phyloP scores from a whole-genome alignment of 441 rosid species.

The Bruguiera hainesii region DNA sequence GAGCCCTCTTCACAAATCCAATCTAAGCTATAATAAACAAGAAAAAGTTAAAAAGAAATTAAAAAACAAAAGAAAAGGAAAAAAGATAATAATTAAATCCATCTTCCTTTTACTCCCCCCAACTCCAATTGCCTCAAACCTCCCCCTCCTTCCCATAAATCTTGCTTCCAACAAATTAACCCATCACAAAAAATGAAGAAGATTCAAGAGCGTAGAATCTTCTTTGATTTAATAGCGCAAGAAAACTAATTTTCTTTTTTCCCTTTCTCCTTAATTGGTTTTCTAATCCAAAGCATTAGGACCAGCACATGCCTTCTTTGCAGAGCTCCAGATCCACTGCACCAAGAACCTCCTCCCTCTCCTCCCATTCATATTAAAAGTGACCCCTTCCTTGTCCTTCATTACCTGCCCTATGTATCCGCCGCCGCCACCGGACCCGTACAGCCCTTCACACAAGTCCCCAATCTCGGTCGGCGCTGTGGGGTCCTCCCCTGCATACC shows the following conservation, averaged over 20 bases:
- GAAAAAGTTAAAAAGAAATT: too few species aligned
- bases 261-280: background rate
- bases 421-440: slow-evolving; percentile 89
- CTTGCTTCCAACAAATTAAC: background rate
- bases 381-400: slow-evolving; percentile 51
- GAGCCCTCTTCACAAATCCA: too few species aligned
- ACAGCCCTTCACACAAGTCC: slow-evolving; percentile 52
- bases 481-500: slow-evolving; percentile 97
- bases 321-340: slow-evolving; percentile 89
- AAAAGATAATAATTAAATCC: too few species aligned
- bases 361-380: slow-evolving; percentile 65
- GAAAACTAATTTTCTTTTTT: background rate
- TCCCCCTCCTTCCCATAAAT: background rate
- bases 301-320: slow-evolving; percentile 68
- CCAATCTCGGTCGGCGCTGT: slow-evolving; percentile 65
- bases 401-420: slow-evolving; percentile 82
- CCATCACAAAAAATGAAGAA: background rate
- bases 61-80: too few species aligned
- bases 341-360: slow-evolving; percentile 67
- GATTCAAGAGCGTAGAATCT: background rate
- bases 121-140: too few species aligned
- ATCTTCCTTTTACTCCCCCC: too few species aligned
- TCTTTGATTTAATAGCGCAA: background rate
- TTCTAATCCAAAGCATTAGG: slow-evolving; percentile 62
- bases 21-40: too few species aligned